Conservation (phyloP, 768 basidiomycete species). For the Pleurotus eryngii region DNA sequence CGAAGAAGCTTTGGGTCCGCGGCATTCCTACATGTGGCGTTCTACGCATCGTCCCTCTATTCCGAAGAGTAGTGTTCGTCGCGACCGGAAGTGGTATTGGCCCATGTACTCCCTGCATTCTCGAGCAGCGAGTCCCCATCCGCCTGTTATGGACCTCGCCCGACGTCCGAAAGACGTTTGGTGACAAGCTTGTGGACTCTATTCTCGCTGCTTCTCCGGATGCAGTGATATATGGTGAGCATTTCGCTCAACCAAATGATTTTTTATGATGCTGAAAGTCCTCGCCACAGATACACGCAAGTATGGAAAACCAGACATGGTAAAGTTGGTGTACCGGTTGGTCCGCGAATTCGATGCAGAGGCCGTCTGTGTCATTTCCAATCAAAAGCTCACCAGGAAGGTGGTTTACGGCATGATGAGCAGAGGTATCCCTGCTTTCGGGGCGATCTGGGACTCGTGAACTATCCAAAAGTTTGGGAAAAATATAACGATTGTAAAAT, state of each 20-base stretch:
- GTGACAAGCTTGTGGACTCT: constrained; percentile 54
- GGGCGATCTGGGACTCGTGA: constrained; percentile 60
- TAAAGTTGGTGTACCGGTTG: constrained; percentile 42
- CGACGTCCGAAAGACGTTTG: constrained; percentile 58
- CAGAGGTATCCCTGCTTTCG: constrained; percentile 58
- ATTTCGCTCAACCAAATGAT: not conserved
- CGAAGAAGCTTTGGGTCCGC: constrained; percentile 53
- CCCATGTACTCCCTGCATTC: constrained; percentile 54
- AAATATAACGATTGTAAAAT: too few species aligned
- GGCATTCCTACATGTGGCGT: constrained; percentile 56
- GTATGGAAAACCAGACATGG: constrained; percentile 47
- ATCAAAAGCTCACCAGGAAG: constrained; percentile 53
- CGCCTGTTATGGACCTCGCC: constrained; percentile 63
- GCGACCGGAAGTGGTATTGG: constrained; percentile 60
- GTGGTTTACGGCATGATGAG: constrained; percentile 60
- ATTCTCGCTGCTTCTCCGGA: constrained; percentile 52
- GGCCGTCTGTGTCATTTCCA: constrained; percentile 58
- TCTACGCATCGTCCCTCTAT: constrained; percentile 49
- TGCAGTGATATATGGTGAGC: constrained; percentile 54
- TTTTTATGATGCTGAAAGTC: not conserved
- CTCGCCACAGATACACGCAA: constrained; percentile 34
- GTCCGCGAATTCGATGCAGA: constrained; percentile 47
- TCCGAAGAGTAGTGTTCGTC: constrained; percentile 53
- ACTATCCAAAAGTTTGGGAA: not conserved
- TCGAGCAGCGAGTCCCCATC: constrained; percentile 49